Evolutionary conservation across 768 basidiomycete genomes (phyloP).

Genomic region (Serendipita vermifera): DNA sequence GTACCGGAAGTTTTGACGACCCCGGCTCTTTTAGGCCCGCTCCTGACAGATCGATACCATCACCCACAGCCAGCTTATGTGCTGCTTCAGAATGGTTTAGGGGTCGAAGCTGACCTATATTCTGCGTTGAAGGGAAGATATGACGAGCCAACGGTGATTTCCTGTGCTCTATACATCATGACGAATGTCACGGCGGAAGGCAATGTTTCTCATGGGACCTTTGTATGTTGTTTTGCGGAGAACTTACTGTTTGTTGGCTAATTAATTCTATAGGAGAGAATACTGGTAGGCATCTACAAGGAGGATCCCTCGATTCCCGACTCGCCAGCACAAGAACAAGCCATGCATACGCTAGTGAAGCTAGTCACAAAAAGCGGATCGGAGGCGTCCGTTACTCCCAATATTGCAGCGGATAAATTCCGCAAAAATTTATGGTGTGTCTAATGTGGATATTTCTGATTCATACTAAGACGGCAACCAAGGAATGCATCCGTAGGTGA

Average conservation of each 20-base stretch:
- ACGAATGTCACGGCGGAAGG: constrained; percentile 34
- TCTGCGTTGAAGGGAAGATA: constrained; percentile 32
- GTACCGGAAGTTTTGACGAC: background rate
- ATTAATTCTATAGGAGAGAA: background rate
- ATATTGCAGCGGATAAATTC: background rate
- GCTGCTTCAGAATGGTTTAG: constrained; percentile 58
- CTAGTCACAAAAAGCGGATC: background rate
- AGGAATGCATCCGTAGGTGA: no score
- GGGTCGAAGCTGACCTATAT: constrained; percentile 55
- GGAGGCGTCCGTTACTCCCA: background rate
- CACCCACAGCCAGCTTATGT: constrained; percentile 21
- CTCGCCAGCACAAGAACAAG: background rate
- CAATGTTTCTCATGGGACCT: constrained; percentile 24
- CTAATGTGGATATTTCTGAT: no score
- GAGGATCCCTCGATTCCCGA: background rate
- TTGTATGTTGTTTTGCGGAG: background rate
- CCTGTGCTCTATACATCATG: constrained; percentile 41
- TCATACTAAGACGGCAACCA: no score
- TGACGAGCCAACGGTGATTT: constrained; percentile 39
- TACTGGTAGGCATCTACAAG: background rate
- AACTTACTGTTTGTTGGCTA: background rate
- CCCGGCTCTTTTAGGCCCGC: background rate
- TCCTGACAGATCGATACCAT: background rate
- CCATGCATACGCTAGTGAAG: background rate
- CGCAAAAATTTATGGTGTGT: background rate